A percentile compares a stretch with the other conserved stretches of the same genome.
Conservation (phyloP, 345 rosid genomes). For the Camelina sativa region DNA sequence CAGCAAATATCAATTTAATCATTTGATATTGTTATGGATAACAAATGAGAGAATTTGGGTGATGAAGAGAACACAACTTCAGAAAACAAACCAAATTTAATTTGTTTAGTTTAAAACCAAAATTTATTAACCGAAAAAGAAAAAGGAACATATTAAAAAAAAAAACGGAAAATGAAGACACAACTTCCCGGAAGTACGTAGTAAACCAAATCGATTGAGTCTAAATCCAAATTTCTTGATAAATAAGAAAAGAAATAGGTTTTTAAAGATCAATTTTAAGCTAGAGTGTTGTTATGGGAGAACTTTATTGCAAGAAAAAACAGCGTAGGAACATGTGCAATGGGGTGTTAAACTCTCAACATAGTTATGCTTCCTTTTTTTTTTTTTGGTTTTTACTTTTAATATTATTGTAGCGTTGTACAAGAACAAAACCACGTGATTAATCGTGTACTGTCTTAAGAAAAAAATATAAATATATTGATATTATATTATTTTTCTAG, state of each 20-base stretch:
- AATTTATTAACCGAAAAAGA: too few species aligned
- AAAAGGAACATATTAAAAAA: too few species aligned
- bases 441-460: background rate
- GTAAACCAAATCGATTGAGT: too few species aligned
- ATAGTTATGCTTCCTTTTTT: background rate
- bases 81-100: too few species aligned
- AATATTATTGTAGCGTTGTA: constrained; percentile 2
- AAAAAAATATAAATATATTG: background rate
- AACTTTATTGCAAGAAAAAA: constrained; percentile 27
- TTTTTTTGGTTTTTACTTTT: background rate
- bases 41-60: too few species aligned
- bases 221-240: background rate
- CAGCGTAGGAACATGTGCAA: constrained; percentile 27
- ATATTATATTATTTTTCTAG: background rate
- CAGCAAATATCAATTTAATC: too few species aligned
- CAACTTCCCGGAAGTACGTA: too few species aligned
- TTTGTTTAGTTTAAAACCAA: too few species aligned
- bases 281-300: constrained; percentile 21
- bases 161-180: too few species aligned
- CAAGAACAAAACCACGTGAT: constrained; percentile 15
- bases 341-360: background rate
- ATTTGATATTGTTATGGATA: too few species aligned
- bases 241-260: background rate
- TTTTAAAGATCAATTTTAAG: background rate
- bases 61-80: too few species aligned